A percentile compares a stretch with the other conserved stretches of the same genome.
Conservation (phyloP, 495 filamentous ascomycete species). For the Geoglossum glabrum region DNA sequence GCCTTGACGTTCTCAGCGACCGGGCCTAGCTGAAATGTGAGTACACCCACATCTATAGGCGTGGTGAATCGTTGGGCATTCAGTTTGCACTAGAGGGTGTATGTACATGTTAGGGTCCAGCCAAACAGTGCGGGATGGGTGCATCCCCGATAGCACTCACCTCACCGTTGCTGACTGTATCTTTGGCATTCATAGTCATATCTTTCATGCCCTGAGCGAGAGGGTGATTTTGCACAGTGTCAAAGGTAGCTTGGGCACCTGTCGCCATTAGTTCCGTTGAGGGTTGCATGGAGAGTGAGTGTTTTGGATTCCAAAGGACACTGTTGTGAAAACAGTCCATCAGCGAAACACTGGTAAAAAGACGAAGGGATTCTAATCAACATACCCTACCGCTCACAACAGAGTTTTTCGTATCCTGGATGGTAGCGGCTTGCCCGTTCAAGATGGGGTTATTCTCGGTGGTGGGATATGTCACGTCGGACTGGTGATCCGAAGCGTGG, state of each 20-base stretch:
- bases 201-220: constrained; percentile 14
- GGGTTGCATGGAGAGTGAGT: neutral
- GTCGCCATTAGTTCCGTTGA: neutral
- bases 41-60: neutral
- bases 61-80: neutral
- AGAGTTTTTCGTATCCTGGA: constrained; percentile 10
- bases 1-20: constrained; percentile 59
- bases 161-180: constrained; percentile 17
- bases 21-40: constrained; percentile 31
- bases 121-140: neutral
- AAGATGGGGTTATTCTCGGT: neutral
- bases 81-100: neutral
- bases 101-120: neutral
- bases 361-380: constrained; percentile 7
- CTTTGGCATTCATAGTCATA: constrained; percentile 5
- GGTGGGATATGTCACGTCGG: neutral
- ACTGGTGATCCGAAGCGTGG: neutral
- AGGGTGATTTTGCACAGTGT: constrained; percentile 18
- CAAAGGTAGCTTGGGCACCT: constrained; percentile 22
- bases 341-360: constrained; percentile 10
- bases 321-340: neutral
- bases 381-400: constrained; percentile 19
- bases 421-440: neutral
- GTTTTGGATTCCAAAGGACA: constrained; percentile 1
- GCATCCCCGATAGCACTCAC: constrained; percentile 8